Evolutionary conservation across 768 basidiomycete genomes (phyloP).

Genomic region (Amyloporia xantha): DNA sequence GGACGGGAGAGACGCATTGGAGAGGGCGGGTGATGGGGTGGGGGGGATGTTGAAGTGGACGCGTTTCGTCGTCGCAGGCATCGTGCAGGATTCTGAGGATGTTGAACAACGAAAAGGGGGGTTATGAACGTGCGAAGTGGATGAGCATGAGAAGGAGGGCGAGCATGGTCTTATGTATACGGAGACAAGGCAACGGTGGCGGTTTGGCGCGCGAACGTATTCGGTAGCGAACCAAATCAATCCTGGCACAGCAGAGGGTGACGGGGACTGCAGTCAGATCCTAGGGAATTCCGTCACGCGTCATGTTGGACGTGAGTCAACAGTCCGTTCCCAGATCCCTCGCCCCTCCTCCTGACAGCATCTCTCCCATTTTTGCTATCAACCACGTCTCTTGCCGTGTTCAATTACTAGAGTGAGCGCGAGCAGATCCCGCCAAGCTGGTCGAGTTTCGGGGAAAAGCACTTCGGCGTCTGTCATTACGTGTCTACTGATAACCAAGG

Average conservation of each 20-base stretch:
- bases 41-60: constrained; percentile 18
- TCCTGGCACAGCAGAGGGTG: constrained; percentile 1
- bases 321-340: not conserved
- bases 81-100: constrained; percentile 5
- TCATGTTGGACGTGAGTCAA: not conserved
- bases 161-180: not conserved
- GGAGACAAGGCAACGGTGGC: not conserved
- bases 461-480: not conserved
- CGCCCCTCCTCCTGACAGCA: too few relatives aligned
- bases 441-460: not conserved
- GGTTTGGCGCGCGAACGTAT: not conserved
- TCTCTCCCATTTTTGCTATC: not conserved
- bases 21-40: constrained; percentile 18
- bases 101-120: constrained; percentile 2
- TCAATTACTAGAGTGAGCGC: not conserved
- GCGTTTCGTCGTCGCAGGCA: constrained; percentile 17
- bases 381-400: not conserved
- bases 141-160: not conserved
- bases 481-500: not conserved
- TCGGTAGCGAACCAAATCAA: constrained; percentile 1
- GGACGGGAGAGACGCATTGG: constrained; percentile 14
- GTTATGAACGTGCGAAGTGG: constrained; percentile 1
- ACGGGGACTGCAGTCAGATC: not conserved
- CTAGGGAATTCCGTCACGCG: not conserved
- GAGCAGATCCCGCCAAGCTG: not conserved